These are phyloP conservation scores for Aureobasidium namibiae DNA, from an alignment of 2,329 filamentous ascomycete genomes.

Conservation along the genomic window DNA sequence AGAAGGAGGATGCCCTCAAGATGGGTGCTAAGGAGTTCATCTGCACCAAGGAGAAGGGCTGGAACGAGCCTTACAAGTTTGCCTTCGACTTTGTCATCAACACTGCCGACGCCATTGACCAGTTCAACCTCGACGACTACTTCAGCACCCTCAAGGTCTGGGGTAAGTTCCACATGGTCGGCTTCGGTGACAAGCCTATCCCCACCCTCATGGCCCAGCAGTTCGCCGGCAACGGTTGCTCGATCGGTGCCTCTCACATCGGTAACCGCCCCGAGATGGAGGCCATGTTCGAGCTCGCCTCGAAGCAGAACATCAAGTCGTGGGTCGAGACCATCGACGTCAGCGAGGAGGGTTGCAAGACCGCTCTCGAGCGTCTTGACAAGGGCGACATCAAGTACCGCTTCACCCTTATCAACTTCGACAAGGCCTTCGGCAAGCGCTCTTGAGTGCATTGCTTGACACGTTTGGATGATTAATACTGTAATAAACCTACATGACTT, in stretches of 20 bases:
- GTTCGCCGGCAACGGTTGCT: slow-evolving; percentile 63
- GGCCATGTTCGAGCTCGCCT: slow-evolving; percentile 43
- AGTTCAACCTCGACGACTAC: slow-evolving; percentile 64
- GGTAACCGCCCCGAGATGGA: slow-evolving; percentile 42
- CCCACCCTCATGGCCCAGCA: slow-evolving; percentile 64
- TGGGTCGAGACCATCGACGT: slow-evolving; percentile 63
- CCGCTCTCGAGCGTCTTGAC: slow-evolving; percentile 62
- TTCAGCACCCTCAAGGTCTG: slow-evolving; percentile 74
- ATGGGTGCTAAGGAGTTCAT: slow-evolving; percentile 56
- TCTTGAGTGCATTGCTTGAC: slow-evolving; percentile 18
- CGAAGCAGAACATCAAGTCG: slow-evolving; percentile 43
- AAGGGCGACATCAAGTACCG: slow-evolving; percentile 65
- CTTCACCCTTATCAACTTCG: slow-evolving; percentile 55
- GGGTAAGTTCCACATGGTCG: slow-evolving; percentile 71
- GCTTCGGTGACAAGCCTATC: slow-evolving; percentile 68
- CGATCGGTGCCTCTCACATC: slow-evolving; percentile 44
- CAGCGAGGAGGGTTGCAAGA: slow-evolving; percentile 58
- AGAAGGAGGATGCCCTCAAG: slow-evolving; percentile 52
- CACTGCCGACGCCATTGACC: slow-evolving; percentile 60
- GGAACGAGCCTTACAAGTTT: slow-evolving; percentile 47
- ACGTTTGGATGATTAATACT: slow-evolving; percentile 9
- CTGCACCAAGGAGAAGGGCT: slow-evolving; percentile 48
- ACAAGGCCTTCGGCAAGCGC: slow-evolving; percentile 56
- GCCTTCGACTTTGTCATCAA: slow-evolving; percentile 72
- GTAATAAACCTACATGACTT: slow-evolving; percentile 7